Conservation (phyloP, 768 basidiomycete genomes). For the Xerocomellus chrysenteron region DNA sequence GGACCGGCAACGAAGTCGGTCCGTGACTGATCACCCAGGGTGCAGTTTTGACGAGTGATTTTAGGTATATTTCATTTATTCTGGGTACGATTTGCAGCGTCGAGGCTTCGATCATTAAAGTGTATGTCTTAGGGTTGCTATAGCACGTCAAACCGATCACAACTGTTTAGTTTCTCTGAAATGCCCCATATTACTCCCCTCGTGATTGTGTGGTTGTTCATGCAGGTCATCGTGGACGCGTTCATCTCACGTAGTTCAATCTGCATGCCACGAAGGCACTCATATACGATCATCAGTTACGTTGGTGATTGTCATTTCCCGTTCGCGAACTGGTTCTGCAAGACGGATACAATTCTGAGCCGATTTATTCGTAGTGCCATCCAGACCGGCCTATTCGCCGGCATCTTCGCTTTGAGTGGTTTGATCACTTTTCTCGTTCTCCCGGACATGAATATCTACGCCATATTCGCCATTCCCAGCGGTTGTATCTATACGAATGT, state of each 20-base stretch:
- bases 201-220: conserved; percentile 48
- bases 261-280: too few relatives aligned
- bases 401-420: not conserved
- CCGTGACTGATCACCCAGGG: too few relatives aligned
- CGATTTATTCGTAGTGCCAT: not conserved
- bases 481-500: conserved; percentile 32
- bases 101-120: conserved; percentile 41
- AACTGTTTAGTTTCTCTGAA: conserved; percentile 15
- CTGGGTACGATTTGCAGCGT: conserved; percentile 46
- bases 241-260: conserved; percentile 15
- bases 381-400: not conserved
- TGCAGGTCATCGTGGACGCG: conserved; percentile 44
- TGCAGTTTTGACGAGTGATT: too few relatives aligned
- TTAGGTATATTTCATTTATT: conserved; percentile 30
- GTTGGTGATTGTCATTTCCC: not conserved
- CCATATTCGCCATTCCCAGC: conserved; percentile 31
- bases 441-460: conserved; percentile 33
- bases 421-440: conserved; percentile 23
- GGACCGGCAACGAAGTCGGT: too few relatives aligned
- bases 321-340: not conserved
- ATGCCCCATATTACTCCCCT: conserved; percentile 42
- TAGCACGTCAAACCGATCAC: not conserved
- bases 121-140: conserved; percentile 30
- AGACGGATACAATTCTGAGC: not conserved
- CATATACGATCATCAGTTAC: not conserved